phyloP scores from a whole-genome alignment of 306 rosid genomes.

The Medicago lupulina region DNA sequence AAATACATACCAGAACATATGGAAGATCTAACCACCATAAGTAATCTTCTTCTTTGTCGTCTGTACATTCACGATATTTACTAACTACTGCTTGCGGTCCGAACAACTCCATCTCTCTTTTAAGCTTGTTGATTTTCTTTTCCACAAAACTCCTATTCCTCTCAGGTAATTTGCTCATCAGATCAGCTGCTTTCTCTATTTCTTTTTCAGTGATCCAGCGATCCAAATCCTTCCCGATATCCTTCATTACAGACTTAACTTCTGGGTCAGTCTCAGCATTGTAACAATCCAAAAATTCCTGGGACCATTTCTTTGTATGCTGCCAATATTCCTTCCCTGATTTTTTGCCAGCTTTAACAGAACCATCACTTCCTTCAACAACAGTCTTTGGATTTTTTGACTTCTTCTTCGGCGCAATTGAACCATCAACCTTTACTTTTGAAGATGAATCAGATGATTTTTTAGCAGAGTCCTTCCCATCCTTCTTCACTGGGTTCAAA shows the following conservation, averaged over 20 bases:
- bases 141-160: slow-evolving; percentile 67
- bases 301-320: slow-evolving; percentile 97
- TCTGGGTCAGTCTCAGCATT: slow-evolving; percentile 90
- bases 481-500: slow-evolving; percentile 54
- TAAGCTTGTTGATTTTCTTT: slow-evolving; percentile 82
- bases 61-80: slow-evolving; percentile 89
- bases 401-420: slow-evolving; percentile 41
- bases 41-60: slow-evolving; percentile 81
- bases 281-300: slow-evolving; percentile 80
- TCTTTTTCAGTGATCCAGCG: slow-evolving; percentile 94
- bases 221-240: slow-evolving; percentile 86
- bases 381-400: slow-evolving; percentile 56
- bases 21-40: slow-evolving; percentile 97
- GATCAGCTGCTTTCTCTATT: slow-evolving; percentile 83
- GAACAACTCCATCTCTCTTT: slow-evolving; percentile 92
- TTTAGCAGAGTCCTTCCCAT: slow-evolving; percentile 46
- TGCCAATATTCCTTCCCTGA: slow-evolving; percentile 97
- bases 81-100: slow-evolving; percentile 97
- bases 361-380: slow-evolving; percentile 92
- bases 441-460: slow-evolving; percentile 52
- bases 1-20: slow-evolving; percentile 66
- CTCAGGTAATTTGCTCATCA: slow-evolving; percentile 69
- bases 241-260: slow-evolving; percentile 75
- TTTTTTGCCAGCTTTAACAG: slow-evolving; percentile 77
- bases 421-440: slow-evolving; percentile 41